A percentile compares a stretch with the other conserved stretches of the same genome.
Evolutionary conservation across 2,329 filamentous ascomycete genomes (phyloP).

Genomic region (Botrytis tulipae): DNA sequence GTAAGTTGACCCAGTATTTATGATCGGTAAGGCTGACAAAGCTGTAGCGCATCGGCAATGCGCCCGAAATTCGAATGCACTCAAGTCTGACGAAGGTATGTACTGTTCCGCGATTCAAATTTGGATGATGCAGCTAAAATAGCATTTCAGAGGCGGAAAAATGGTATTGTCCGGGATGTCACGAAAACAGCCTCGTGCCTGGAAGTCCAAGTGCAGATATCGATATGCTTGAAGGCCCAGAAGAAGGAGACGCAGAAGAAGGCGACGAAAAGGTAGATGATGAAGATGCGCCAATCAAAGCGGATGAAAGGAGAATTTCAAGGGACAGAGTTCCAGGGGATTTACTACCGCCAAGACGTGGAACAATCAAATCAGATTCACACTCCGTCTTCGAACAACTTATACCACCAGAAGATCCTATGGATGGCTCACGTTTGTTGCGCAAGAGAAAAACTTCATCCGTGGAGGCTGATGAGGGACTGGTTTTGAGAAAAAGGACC

Average conservation of each 20-base stretch:
- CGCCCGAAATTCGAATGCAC: slow-evolving; percentile 67
- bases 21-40: slow-evolving; percentile 43
- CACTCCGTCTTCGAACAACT: slow-evolving; percentile 76
- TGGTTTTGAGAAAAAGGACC: slow-evolving; percentile 51
- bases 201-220: slow-evolving; percentile 31
- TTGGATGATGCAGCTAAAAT: slow-evolving; percentile 10
- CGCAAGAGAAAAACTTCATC: slow-evolving; percentile 84
- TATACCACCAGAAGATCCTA: slow-evolving; percentile 67
- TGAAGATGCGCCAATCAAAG: slow-evolving; percentile 29
- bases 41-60: slow-evolving; percentile 85
- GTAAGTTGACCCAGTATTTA: slow-evolving; percentile 53
- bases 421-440: slow-evolving; percentile 74
- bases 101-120: neutral
- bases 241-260: slow-evolving; percentile 17
- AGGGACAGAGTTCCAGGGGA: slow-evolving; percentile 68
- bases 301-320: slow-evolving; percentile 51
- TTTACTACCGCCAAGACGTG: slow-evolving; percentile 66
- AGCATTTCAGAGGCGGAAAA: slow-evolving; percentile 48
- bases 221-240: slow-evolving; percentile 19
- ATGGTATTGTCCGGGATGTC: slow-evolving; percentile 60
- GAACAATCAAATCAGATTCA: slow-evolving; percentile 63
- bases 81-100: slow-evolving; percentile 63
- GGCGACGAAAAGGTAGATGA: slow-evolving; percentile 16
- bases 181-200: slow-evolving; percentile 48
- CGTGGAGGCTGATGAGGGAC: slow-evolving; percentile 55